Percentiles rank a stretch among this genome's conserved stretches.
These are phyloP conservation scores for Carex myosuroides DNA, from an alignment of 176 grass and related monocot genomes.

Conservation along the genomic window DNA sequence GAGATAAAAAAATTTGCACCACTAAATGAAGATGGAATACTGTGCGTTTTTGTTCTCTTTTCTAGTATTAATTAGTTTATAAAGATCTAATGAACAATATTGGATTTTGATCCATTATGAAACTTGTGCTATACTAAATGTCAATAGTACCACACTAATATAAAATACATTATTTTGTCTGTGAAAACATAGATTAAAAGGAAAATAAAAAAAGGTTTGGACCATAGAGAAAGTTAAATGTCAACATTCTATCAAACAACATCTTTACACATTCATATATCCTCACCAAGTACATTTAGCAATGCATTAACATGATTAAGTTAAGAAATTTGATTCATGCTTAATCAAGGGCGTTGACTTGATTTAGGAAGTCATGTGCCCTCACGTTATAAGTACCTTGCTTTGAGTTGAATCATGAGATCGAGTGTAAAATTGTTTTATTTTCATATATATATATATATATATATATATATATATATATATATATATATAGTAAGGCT, in stretches of 20 bases:
- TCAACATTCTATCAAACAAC: no score
- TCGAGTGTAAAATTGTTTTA: neutral
- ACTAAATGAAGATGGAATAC: neutral
- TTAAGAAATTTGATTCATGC: neutral
- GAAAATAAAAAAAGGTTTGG: no score
- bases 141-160: no score
- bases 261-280: no score
- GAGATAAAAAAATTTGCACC: neutral
- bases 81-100: no score
- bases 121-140: no score
- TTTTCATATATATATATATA: neutral
- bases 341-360: neutral
- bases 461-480: no score
- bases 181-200: no score
- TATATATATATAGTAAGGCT: no score
- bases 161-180: no score
- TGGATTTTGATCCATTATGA: no score
- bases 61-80: neutral
- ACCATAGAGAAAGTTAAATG: no score
- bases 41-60: neutral
- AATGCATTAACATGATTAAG: neutral
- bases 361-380: neutral
- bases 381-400: neutral
- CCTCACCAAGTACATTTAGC: neutral
- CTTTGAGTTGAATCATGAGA: neutral